phyloP scores from a whole-genome alignment of 495 filamentous ascomycete species.

The Bacidia gigantensis region DNA sequence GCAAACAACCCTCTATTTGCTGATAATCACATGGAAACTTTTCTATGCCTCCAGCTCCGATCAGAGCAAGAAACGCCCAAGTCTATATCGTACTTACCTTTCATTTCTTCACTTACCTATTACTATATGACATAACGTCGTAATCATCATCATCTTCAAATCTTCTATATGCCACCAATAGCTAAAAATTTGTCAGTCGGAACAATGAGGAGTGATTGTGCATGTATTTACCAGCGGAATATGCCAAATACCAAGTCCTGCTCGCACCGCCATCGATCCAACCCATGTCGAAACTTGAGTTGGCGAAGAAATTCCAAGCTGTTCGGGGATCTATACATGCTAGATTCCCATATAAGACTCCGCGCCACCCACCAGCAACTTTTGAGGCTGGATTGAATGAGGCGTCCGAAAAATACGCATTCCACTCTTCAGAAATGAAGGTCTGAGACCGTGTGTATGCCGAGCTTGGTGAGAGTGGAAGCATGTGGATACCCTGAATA shows the following conservation, averaged over 20 bases:
- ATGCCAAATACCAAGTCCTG: constrained; percentile 80
- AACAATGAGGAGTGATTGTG: neutral
- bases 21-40: too few relatives aligned
- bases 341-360: constrained; percentile 71
- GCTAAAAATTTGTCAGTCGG: neutral
- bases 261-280: constrained; percentile 81
- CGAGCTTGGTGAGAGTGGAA: constrained; percentile 65
- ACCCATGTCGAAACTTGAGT: constrained; percentile 46
- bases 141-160: neutral
- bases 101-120: neutral
- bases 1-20: too few relatives aligned
- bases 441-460: constrained; percentile 48
- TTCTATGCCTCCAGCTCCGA: too few relatives aligned
- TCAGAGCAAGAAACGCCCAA: neutral
- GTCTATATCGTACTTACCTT: neutral
- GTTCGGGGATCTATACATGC: constrained; percentile 60
- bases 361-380: constrained; percentile 67
- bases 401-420: constrained; percentile 49
- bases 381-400: constrained; percentile 37
- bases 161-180: neutral
- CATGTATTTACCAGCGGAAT: constrained; percentile 44
- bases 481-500: constrained; percentile 93
- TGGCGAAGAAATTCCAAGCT: constrained; percentile 61
- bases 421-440: constrained; percentile 82
- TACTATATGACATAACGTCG: neutral